phyloP scores from a whole-genome alignment of 495 filamentous ascomycete genomes.

The Aspergillus heteromorphus region DNA sequence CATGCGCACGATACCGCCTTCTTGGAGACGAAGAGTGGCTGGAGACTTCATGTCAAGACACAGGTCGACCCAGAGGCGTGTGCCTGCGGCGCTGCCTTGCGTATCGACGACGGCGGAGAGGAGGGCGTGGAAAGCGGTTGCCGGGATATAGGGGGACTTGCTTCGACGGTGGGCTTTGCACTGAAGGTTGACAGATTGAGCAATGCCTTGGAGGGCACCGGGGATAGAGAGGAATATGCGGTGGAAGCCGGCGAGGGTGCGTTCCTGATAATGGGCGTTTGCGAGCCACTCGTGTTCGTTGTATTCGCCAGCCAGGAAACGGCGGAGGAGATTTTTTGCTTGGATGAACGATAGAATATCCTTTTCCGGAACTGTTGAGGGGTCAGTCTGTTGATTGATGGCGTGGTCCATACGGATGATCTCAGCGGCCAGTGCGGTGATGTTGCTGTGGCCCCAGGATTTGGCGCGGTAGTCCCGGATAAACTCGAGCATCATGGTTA shows the following conservation, averaged over 20 bases:
- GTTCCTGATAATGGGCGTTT: slow-evolving; percentile 22
- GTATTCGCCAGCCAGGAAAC: slow-evolving; percentile 31
- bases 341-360: slow-evolving; percentile 8
- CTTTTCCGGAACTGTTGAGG: not conserved
- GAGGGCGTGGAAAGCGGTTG: slow-evolving; percentile 42
- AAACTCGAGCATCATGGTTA: slow-evolving; percentile 37
- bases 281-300: slow-evolving; percentile 17
- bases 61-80: slow-evolving; percentile 37
- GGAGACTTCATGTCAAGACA: slow-evolving; percentile 30
- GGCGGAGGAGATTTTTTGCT: slow-evolving; percentile 31
- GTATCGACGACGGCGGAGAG: slow-evolving; percentile 44
- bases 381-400: slow-evolving; percentile 8
- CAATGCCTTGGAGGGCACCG: slow-evolving; percentile 18
- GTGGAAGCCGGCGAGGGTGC: slow-evolving; percentile 23
- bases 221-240: slow-evolving; percentile 6
- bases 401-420: slow-evolving; percentile 35
- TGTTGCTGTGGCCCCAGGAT: slow-evolving; percentile 46
- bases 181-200: slow-evolving; percentile 12
- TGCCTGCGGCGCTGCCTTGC: slow-evolving; percentile 37
- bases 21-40: slow-evolving; percentile 14
- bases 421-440: slow-evolving; percentile 35
- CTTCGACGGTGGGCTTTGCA: slow-evolving; percentile 12
- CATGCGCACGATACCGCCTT: slow-evolving; percentile 28
- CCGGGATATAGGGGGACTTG: slow-evolving; percentile 24
- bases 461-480: slow-evolving; percentile 33